Evolutionary conservation across 2,329 filamentous ascomycete species (phyloP).

Genomic region (Trichoderma sp.): DNA sequence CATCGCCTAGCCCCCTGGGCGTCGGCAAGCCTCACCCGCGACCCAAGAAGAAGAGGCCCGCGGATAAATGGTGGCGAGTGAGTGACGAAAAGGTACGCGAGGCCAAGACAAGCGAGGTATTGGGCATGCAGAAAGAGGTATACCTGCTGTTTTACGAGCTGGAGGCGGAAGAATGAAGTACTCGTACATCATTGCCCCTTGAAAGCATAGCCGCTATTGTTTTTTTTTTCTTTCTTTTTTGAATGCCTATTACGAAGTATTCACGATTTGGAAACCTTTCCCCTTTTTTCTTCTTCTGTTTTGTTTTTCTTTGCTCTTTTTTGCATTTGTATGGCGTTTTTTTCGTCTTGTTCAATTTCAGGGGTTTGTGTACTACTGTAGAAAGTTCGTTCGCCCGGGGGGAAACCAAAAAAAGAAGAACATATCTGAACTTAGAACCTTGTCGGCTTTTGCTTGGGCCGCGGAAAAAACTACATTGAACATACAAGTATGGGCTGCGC

Average conservation of each 20-base stretch:
- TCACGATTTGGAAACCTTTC: not conserved
- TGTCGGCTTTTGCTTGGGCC: not conserved
- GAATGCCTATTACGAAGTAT: not conserved
- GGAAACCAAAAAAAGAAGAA: not conserved
- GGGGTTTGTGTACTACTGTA: not conserved
- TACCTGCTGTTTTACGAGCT: constrained; percentile 96
- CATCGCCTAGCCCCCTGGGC: constrained; percentile 22
- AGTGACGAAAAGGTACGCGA: constrained; percentile 97
- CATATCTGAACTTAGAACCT: constrained; percentile 1
- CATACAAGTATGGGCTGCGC: not conserved
- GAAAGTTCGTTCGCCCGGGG: not conserved
- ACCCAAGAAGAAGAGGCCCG: constrained; percentile 55
- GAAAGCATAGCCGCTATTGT: not conserved
- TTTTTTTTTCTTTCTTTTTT: not conserved
- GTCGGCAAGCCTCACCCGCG: constrained; percentile 35
- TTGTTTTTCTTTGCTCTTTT: not conserved
- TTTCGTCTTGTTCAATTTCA: not conserved
- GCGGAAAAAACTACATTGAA: not conserved
- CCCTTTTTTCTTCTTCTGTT: not conserved
- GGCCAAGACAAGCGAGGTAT: constrained; percentile 84
- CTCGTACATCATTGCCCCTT: not conserved
- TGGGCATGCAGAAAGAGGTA: constrained; percentile 92
- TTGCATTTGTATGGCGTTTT: constrained; percentile 18
- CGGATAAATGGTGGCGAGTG: constrained; percentile 91
- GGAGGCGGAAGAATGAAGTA: constrained; percentile 46